Evolutionary conservation across 2,329 filamentous ascomycete genomes (phyloP).

Genomic region (Ophiostoma ulmi): DNA sequence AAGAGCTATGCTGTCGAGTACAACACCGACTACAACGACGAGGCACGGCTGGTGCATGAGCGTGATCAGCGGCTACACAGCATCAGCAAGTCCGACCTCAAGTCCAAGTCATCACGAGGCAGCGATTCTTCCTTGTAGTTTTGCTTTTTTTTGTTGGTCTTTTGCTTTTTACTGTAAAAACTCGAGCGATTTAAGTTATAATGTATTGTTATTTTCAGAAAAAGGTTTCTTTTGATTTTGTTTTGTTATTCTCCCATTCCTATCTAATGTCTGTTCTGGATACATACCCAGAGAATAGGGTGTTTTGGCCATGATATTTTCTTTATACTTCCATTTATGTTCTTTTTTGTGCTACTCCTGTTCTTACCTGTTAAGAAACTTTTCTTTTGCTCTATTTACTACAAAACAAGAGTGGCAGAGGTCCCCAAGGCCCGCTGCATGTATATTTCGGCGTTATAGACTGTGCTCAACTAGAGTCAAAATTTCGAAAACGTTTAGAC

Average conservation of each 20-base stretch:
- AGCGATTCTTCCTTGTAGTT: conserved; percentile 22
- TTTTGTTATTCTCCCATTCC: neutral
- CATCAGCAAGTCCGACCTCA: conserved; percentile 20
- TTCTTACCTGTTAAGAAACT: neutral
- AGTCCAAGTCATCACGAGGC: conserved; percentile 19
- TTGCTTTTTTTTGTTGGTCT: neutral
- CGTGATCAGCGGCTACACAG: conserved; percentile 3
- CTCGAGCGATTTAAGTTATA: neutral
- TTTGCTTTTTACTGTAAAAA: neutral
- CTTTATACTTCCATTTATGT: neutral
- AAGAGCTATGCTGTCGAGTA: conserved; percentile 27
- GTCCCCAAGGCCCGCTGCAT: neutral
- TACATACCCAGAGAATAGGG: neutral
- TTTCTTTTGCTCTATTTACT: neutral
- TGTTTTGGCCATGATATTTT: conserved; percentile 3
- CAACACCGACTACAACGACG: conserved; percentile 24
- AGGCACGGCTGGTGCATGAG: conserved; percentile 24
- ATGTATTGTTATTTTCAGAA: neutral
- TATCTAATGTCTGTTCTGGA: neutral
- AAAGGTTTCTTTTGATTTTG: neutral
- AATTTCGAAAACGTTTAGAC: neutral
- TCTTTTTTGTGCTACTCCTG: neutral
- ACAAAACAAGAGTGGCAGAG: neutral
- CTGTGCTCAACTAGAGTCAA: neutral
- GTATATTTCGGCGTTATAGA: neutral